phyloP scores from a whole-genome alignment of 768 basidiomycete genomes.

The Lentinula guzmanii region DNA sequence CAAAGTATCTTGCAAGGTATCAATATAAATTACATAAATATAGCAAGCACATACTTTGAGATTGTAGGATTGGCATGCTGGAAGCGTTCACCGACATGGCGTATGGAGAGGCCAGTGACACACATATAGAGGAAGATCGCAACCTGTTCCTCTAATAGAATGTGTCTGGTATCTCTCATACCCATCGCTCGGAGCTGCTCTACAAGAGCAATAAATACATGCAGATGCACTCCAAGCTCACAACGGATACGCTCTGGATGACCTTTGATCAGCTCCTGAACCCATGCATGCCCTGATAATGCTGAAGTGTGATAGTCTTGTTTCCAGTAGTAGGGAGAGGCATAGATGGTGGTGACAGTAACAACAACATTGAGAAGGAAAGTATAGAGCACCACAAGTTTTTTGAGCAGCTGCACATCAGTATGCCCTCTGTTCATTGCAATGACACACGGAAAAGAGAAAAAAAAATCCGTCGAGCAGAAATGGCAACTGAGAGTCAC shows the following conservation, averaged over 20 bases:
- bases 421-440: too few species aligned
- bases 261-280: conserved; percentile 15
- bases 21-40: background rate
- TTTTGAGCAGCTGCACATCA: background rate
- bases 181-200: conserved; percentile 6
- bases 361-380: background rate
- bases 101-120: conserved; percentile 14
- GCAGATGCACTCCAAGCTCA: conserved; percentile 14
- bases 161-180: conserved; percentile 2
- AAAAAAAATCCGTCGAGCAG: too few species aligned
- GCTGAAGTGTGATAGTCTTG: conserved; percentile 17
- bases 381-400: background rate
- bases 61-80: conserved; percentile 19
- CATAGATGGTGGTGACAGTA: conserved; percentile 1
- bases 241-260: conserved; percentile 17
- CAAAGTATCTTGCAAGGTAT: background rate
- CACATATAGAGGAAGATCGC: conserved; percentile 15
- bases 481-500: too few species aligned
- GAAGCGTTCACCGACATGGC: conserved; percentile 17
- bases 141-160: conserved; percentile 11
- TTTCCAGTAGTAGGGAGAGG: conserved; percentile 7
- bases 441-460: too few species aligned
- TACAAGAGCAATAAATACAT: conserved; percentile 16
- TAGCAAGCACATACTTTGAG: conserved; percentile 1
- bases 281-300: conserved; percentile 17